These are phyloP conservation scores for Juglanconis juglandina DNA, from an alignment of 2,329 filamentous ascomycete species.

Conservation along the genomic window DNA sequence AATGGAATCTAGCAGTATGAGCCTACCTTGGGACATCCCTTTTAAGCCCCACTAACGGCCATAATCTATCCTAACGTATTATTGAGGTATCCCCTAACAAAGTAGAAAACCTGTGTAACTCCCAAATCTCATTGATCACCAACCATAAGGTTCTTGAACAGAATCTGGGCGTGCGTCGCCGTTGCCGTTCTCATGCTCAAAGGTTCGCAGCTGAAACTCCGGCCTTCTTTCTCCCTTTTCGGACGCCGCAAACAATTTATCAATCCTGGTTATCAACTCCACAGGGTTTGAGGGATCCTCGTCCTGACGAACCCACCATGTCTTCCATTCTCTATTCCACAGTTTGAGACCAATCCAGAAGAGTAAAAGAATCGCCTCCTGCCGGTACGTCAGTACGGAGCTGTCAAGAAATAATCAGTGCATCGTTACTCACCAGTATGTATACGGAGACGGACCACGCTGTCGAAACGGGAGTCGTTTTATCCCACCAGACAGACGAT, in stretches of 20 bases:
- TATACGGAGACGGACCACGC: slow-evolving; percentile 9
- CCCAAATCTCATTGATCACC: no score
- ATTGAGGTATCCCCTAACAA: no score
- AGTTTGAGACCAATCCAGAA: background rate
- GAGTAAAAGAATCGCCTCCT: background rate
- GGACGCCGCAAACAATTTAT: background rate
- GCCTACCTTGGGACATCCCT: no score
- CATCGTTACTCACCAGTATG: background rate
- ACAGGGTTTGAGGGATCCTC: background rate
- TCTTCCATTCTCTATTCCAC: slow-evolving; percentile 5
- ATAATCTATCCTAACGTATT: no score
- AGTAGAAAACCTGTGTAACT: no score
- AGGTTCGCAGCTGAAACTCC: background rate
- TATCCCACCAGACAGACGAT: slow-evolving; percentile 12
- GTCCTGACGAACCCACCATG: slow-evolving; percentile 1
- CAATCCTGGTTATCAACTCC: background rate
- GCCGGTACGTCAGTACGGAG: background rate
- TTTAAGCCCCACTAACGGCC: no score
- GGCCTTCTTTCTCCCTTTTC: background rate
- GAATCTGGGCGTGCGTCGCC: no score
- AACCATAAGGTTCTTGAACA: no score
- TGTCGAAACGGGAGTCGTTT: background rate
- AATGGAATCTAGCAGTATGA: no score
- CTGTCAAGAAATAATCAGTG: background rate
- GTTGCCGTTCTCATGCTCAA: no score